These are phyloP conservation scores for Aurantiochytrium sp. DNA, from an alignment of 108 stramenopile genomes.

Conservation along the genomic window DNA sequence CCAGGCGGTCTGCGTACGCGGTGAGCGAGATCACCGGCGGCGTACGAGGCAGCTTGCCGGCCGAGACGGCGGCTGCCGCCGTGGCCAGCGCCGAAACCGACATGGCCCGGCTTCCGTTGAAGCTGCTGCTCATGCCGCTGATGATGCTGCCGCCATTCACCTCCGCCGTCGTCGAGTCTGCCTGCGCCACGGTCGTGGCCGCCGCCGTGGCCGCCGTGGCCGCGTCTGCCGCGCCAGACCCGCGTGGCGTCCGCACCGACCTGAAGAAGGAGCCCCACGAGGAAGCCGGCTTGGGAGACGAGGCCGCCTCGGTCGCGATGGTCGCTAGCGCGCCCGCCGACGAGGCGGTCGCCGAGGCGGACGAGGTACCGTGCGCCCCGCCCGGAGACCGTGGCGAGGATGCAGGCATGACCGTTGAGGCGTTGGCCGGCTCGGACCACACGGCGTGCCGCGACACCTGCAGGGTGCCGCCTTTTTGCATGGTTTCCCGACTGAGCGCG, in stretches of 20 bases:
- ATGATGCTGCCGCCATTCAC: too few species aligned
- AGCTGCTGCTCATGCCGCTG: too few species aligned
- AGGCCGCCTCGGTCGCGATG: background rate
- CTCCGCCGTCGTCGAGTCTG: too few species aligned
- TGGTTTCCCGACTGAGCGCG: background rate
- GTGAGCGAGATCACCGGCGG: constrained; percentile 19
- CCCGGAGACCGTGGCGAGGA: background rate
- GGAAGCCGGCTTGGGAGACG: background rate
- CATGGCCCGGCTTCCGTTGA: background rate
- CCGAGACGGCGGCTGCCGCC: background rate
- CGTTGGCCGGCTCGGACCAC: constrained; percentile 8
- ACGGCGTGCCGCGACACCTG: background rate
- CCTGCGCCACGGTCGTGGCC: too few species aligned
- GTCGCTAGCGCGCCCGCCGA: too few species aligned
- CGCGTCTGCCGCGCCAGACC: background rate
- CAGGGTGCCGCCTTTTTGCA: background rate
- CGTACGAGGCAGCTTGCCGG: background rate
- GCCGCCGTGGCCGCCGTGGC: background rate
- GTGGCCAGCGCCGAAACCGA: background rate
- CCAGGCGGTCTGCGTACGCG: background rate
- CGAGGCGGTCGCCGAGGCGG: too few species aligned
- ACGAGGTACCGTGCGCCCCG: background rate
- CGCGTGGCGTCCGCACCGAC: background rate
- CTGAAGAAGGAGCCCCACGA: background rate
- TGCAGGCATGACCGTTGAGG: background rate